Base-by-base conservation (phyloP, 1,139 yeast species). In the Lipomyces yarrowii region DNA sequence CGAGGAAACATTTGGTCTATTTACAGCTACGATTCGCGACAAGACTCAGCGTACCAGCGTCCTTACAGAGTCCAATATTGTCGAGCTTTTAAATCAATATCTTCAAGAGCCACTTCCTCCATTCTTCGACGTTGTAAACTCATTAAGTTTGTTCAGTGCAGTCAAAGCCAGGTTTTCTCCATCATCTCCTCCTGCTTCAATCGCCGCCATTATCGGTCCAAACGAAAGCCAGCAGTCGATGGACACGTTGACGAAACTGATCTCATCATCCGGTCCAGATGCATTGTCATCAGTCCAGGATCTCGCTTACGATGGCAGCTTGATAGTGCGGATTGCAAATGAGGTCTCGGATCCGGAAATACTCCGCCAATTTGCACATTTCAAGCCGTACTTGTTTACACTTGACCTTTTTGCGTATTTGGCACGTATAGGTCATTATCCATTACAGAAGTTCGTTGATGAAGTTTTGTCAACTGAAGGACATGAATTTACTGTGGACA, bases 401-500 rank as follows among this genome's bases (percentile, higher is more conserved):
- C 68, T 78, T 21, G 81, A 78, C 59, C 68, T 78, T 56, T 78
- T 78, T 4, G 70, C 77, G 11, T 71, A 73, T 60, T 77, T 79
- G 6, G 77, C 78, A 53, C 73, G 74, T 55, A 71, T 73, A 33
- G 74, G 72, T 26, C 61, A 72, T n/a, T 71, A 70, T 42, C 68
- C 73, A 8, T 73, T 78, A 64, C 77, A 75, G 52, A 66, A 69
- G 23, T 77, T 71, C 69, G 70, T 78, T 52, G 74, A 74, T 63
- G 70, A 69, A 42, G 69, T 71, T 35, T 70, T 70, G 48, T 65
- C 69, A 30, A 61, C 60, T 15, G 71, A 69, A 53, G 73, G 72
- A 32, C 67, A 61, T 3, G 76, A 74, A 37, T 77, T 77, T 66
- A 72, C 76, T 13, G 64, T 71, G 23, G 75, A 76, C 2, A 69